Base-by-base conservation (phyloP, 345 rosid genomes). In the Streptanthus diversifolius region DNA sequence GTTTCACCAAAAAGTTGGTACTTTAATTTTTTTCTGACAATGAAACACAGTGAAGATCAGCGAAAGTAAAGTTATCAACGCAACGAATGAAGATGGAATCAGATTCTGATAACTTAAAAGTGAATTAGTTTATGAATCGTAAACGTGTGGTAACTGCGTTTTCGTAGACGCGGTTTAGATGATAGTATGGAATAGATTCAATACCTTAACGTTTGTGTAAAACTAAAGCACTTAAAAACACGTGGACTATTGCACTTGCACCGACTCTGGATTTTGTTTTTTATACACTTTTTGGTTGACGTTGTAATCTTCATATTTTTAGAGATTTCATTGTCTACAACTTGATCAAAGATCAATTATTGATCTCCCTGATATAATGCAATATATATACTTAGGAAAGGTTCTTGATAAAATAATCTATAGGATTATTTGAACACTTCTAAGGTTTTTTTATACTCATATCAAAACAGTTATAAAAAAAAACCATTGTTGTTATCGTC, bases 71-170 rank as follows among this genome's bases (percentile, higher is more conserved):
- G 56, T 12, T 51, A 19, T 58, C 9, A 19, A 72, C 37, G 70
- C 49, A 52, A 41, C 48, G 29, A 73, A 33, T 44, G 25, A 9
- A 10, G 65, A 33, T 7, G 8, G 77, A 3, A 73, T 45, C 33
- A 3, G 71, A 65, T 73, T 54, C 65, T 17, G 41, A 63, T 63
- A 37, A 19, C 70, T 72, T 7, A 51, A 62, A 51, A 40, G 53
- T 14, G 52, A 51, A 49, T 11, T 25, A 24, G 32, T 51, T 51
- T 51, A 1, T 9, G 63, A 54, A 64, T 44, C 49, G 49, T 64
- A 43, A 44, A 56, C 48, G 77, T 35, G 71, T 65, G 40, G 48
- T 24, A 30, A 9, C 11, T 49, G 58, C 30, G 25, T 62, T 62
- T 2, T 49, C 37, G 57, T 54, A 8, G 33, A 65, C 71, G 65